Base-by-base conservation (phyloP, 176 grass and related monocot species). In the Triticum timopheevii region DNA sequence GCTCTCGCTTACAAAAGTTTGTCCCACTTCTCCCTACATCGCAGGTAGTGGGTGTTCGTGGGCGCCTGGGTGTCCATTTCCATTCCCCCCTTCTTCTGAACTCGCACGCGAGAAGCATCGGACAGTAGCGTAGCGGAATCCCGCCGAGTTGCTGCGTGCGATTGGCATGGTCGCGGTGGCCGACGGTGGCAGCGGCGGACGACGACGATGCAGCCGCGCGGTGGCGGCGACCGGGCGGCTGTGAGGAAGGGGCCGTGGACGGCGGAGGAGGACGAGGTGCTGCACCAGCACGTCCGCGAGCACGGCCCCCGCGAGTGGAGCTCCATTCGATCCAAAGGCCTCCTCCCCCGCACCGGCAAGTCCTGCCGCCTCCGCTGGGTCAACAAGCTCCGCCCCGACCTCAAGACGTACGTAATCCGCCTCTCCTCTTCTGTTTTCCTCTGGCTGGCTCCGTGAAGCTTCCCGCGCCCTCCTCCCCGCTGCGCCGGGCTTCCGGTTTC, bases 171-270 rank as follows among this genome's bases (percentile, higher is more conserved):
- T 52, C 16, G 27, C 12, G 19, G 61, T 27, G 50, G 50, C 16
- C 16, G 16, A 6, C 50, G 10, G 23, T 27, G 61, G 23, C 33
- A 22, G 44, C 19, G 35, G 44, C 45, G 8, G 36, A 13, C 30
- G 31, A 68, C 40, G 45, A 8, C 23, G 35, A 82, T 78, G 89
- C 24, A 39, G 74, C 65, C 30, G 61, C 82, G 61, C 73, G 19
- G 71, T n/a, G 78, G 50, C 13, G 65, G 44, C 3, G 65, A 39
- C 16, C 56, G 24, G 80, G 9, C 56, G 36, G 73, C 45, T 47
- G 86, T 86, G 83, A 91, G 72, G 83, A 95, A 95, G 89, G 93
- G 91, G 5, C 59, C 82, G 9, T 95, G 91, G 93, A 69, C 77
- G 36, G 30, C 66, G 76, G 91, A 86, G 66, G 93, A 95, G 65